These are phyloP conservation scores for Amniculicola lignicola DNA, from an alignment of 495 filamentous ascomycete species.

Conservation along the genomic window DNA sequence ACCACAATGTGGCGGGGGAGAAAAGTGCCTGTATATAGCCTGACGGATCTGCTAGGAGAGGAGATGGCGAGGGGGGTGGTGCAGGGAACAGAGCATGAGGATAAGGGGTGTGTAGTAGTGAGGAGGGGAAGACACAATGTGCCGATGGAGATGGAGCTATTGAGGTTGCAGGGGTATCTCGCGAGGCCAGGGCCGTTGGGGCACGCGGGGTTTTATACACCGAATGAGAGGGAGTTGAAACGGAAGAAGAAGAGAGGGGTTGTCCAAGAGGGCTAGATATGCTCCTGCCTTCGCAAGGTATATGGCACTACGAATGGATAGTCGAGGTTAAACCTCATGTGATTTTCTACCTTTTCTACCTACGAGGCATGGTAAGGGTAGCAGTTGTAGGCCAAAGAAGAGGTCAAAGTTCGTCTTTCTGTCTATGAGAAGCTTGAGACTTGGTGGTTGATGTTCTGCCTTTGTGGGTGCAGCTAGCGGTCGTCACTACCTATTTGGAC, in stretches of 20 bases:
- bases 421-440: no score
- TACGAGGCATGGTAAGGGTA: no score
- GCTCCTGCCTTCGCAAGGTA: neutral
- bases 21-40: slow-evolving; percentile 29
- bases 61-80: slow-evolving; percentile 39
- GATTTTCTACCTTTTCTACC: no score
- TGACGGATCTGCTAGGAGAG: slow-evolving; percentile 36
- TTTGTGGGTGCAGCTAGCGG: no score
- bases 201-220: neutral
- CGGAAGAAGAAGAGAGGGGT: neutral
- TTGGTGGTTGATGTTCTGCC: no score
- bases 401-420: no score
- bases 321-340: neutral
- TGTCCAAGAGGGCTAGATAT: neutral
- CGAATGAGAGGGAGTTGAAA: neutral
- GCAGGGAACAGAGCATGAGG: slow-evolving; percentile 33
- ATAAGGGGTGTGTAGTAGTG: slow-evolving; percentile 46
- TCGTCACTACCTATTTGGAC: no score
- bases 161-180: slow-evolving; percentile 66
- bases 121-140: slow-evolving; percentile 41
- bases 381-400: no score
- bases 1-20: slow-evolving; percentile 20
- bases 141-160: slow-evolving; percentile 56
- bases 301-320: neutral
- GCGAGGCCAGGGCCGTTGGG: slow-evolving; percentile 13